Conservation (phyloP, 2,329 filamentous ascomycete genomes). For the Xylaria digitata region DNA sequence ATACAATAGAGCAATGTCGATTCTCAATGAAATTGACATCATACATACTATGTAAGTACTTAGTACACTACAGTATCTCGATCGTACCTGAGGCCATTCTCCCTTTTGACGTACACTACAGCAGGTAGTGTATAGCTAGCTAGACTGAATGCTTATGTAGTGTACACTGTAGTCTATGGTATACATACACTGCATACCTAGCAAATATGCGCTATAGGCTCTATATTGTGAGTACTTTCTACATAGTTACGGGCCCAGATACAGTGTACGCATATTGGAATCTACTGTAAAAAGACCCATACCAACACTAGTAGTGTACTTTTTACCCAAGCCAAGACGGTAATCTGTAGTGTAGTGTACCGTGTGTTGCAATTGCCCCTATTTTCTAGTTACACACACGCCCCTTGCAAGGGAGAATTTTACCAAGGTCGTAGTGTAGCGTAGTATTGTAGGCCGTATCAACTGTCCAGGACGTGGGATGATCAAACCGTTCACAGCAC, state of each 20-base stretch:
- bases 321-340: too few species aligned
- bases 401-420: constrained; percentile 21
- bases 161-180: too few species aligned
- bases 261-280: neutral
- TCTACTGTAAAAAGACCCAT: neutral
- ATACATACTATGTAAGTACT: too few species aligned
- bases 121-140: neutral
- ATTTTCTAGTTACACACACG: constrained; percentile 19
- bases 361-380: constrained; percentile 21
- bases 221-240: too few species aligned
- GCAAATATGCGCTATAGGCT: too few species aligned
- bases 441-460: neutral
- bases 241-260: too few species aligned
- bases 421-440: neutral
- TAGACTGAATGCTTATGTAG: neutral
- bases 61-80: constrained; percentile 7
- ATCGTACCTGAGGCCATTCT: neutral
- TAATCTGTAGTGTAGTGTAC: too few species aligned
- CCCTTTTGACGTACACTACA: neutral
- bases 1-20: too few species aligned
- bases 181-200: too few species aligned
- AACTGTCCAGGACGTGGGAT: neutral
- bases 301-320: too few species aligned
- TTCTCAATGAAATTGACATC: too few species aligned
- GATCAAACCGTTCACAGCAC: constrained; percentile 29